Conservation (phyloP, 2,329 filamentous ascomycete species). For the Aspergillus sp. region DNA sequence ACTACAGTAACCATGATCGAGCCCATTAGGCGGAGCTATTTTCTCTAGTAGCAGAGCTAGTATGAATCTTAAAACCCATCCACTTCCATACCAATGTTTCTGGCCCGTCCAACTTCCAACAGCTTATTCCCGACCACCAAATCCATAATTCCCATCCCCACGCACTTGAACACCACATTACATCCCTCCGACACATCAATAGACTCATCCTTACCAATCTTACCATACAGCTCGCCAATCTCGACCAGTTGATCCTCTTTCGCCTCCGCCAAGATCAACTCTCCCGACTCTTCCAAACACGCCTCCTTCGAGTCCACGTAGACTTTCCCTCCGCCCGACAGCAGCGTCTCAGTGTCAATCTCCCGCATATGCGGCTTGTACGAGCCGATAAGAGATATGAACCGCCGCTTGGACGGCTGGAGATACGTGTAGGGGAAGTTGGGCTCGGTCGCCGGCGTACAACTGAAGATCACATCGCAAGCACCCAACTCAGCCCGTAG, state of each 20-base stretch:
- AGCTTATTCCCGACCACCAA: constrained; percentile 48
- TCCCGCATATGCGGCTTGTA: constrained; percentile 58
- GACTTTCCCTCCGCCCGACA: constrained; percentile 64
- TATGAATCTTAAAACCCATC: constrained; percentile 37
- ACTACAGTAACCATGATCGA: neutral
- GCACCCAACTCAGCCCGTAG: constrained; percentile 32
- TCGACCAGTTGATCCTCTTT: constrained; percentile 43
- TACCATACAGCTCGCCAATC: constrained; percentile 43
- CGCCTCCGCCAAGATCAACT: constrained; percentile 47
- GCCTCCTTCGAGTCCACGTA: constrained; percentile 63
- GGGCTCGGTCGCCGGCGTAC: constrained; percentile 49
- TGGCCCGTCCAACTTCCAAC: constrained; percentile 38
- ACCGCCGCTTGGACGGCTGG: constrained; percentile 41
- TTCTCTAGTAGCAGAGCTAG: no score
- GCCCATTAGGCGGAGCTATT: neutral
- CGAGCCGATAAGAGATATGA: constrained; percentile 56
- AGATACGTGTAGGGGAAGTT: constrained; percentile 47
- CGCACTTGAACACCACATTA: constrained; percentile 54
- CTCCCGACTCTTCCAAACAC: constrained; percentile 50
- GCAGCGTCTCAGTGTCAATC: constrained; percentile 48
- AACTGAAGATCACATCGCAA: constrained; percentile 53
- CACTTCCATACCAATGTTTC: constrained; percentile 37
- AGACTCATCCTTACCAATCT: constrained; percentile 17
- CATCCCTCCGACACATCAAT: constrained; percentile 33
- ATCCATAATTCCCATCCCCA: constrained; percentile 56